Evolutionary conservation across 2,329 filamentous ascomycete genomes (phyloP).

Genomic region (Xylariaceae sp.): DNA sequence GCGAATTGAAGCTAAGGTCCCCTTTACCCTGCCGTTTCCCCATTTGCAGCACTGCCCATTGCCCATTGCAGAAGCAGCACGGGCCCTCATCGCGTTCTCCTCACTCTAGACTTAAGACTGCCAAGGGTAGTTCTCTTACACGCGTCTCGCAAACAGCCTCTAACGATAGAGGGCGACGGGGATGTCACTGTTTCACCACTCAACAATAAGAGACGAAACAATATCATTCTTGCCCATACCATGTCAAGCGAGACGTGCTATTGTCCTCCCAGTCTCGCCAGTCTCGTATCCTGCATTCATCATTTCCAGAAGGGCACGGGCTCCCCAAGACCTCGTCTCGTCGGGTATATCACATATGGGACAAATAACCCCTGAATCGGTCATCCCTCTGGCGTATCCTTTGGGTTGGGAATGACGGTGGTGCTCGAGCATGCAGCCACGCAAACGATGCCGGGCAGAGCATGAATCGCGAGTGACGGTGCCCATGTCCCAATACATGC

Average conservation of each 20-base stretch:
- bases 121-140: conserved; percentile 3
- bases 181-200: conserved; percentile 23
- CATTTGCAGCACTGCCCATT: background rate
- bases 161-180: conserved; percentile 2
- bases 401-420: no score
- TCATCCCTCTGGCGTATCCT: no score
- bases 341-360: background rate
- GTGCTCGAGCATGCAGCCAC: conserved; percentile 14
- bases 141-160: conserved; percentile 10
- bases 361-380: background rate
- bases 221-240: background rate
- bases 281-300: conserved; percentile 16
- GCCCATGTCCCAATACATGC: background rate
- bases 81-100: background rate
- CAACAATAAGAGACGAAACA: conserved; percentile 12
- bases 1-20: conserved; percentile 4
- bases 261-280: no score
- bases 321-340: no score
- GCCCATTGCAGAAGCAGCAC: background rate
- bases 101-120: no score
- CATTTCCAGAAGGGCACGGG: background rate
- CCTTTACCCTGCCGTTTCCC: background rate
- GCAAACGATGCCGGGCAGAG: background rate
- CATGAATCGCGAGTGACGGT: conserved; percentile 17
- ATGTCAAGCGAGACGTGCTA: conserved; percentile 10